A percentile compares a stretch with the other conserved stretches of the same genome.
phyloP scores from a whole-genome alignment of 768 basidiomycete species.

The Suillus bovinus region DNA sequence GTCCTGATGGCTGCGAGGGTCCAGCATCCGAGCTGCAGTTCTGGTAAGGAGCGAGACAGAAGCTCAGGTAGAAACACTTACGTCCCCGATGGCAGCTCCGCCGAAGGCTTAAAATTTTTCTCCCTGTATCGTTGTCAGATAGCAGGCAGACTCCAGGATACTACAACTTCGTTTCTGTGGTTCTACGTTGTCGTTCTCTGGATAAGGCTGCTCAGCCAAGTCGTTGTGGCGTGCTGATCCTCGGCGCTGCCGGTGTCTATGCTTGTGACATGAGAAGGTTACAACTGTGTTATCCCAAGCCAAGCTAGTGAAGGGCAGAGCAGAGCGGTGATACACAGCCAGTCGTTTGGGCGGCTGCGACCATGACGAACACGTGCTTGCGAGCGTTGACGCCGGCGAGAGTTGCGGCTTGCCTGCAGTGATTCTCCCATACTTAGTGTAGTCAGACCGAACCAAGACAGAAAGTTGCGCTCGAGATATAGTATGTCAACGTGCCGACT shows the following conservation, averaged over 20 bases:
- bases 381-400: neutral
- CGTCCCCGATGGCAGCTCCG: neutral
- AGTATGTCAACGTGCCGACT: no score
- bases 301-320: neutral
- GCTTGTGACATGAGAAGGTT: neutral
- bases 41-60: no score
- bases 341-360: no score
- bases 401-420: no score
- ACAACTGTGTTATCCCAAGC: neutral
- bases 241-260: no score
- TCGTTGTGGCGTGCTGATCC: no score
- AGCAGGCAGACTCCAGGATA: neutral
- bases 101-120: neutral
- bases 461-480: neutral
- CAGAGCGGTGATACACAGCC: neutral
- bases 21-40: neutral
- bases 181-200: neutral
- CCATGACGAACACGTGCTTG: slow-evolving; percentile 1
- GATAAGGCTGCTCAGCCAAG: no score
- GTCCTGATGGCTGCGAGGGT: neutral
- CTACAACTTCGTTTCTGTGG: neutral
- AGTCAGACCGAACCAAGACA: neutral
- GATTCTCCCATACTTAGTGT: no score
- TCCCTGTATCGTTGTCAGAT: neutral
- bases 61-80: no score